Percentiles rank a stretch among this genome's conserved stretches.
phyloP scores from a whole-genome alignment of 352 stramenopile genomes.

The Phytopythium litorale region DNA sequence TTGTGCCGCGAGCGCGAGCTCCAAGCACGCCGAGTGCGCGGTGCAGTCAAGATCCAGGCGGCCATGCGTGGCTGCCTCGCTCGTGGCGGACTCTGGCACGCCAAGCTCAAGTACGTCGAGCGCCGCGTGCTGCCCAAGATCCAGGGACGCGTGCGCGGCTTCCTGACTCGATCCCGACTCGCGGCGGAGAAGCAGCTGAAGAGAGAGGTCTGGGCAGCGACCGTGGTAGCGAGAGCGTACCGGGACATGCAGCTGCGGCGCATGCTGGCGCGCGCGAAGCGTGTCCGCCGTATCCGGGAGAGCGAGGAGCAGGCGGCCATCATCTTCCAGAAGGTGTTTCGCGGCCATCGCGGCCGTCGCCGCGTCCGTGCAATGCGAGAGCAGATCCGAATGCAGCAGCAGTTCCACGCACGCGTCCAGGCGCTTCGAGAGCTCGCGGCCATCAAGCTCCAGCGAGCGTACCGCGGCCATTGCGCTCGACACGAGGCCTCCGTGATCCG shows the following conservation, averaged over 20 bases:
- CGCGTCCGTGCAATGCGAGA: conserved; percentile 41
- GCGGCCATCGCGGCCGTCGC: conserved; percentile 53
- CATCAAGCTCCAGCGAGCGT: conserved; percentile 69
- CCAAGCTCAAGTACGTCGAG: conserved; percentile 68
- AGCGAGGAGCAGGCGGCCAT: conserved; percentile 57
- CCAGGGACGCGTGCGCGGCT: conserved; percentile 79
- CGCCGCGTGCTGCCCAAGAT: conserved; percentile 61
- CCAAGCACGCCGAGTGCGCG: conserved; percentile 31
- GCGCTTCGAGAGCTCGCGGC: conserved; percentile 59
- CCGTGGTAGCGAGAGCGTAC: conserved; percentile 43
- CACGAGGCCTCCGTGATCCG: conserved; percentile 42
- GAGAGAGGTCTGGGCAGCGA: conserved; percentile 29
- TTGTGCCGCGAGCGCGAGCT: conserved; percentile 62
- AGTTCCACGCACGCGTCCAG: conserved; percentile 47
- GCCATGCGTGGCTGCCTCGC: conserved; percentile 77
- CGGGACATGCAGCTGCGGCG: conserved; percentile 49
- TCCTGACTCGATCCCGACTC: conserved; percentile 54
- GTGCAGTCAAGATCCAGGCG: conserved; percentile 74
- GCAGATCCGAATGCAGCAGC: conserved; percentile 30
- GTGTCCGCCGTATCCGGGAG: conserved; percentile 46
- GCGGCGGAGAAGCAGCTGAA: conserved; percentile 19
- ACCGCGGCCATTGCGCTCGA: conserved; percentile 57
- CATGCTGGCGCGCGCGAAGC: conserved; percentile 40
- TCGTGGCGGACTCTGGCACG: conserved; percentile 65
- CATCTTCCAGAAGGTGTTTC: conserved; percentile 75